phyloP scores from a whole-genome alignment of 108 stramenopile genomes.

The Cyclostephanos invisitatus region DNA sequence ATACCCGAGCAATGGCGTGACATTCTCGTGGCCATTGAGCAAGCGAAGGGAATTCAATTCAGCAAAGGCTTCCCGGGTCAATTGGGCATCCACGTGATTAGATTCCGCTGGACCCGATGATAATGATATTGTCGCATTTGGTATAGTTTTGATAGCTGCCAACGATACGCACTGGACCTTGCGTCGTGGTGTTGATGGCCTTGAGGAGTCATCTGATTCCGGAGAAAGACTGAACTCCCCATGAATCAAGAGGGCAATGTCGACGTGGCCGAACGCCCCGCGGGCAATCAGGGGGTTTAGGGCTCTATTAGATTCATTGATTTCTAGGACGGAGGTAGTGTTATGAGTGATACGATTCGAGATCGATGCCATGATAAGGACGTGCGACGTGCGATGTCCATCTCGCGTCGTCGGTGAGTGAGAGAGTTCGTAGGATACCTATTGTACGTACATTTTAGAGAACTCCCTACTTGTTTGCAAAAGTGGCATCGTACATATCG shows the following conservation, averaged over 20 bases:
- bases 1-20: slow-evolving; percentile 39
- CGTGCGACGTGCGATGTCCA: background rate
- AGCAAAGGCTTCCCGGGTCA: slow-evolving; percentile 48
- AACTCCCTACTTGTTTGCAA: too few relatives aligned
- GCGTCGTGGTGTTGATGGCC: background rate
- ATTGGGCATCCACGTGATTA: background rate
- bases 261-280: slow-evolving; percentile 74
- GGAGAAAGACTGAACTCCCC: slow-evolving; percentile 1
- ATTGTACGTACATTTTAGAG: too few relatives aligned
- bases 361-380: background rate
- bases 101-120: background rate
- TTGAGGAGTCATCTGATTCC: slow-evolving; percentile 3
- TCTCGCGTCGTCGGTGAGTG: too few relatives aligned
- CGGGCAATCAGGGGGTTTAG: slow-evolving; percentile 48
- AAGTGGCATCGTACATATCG: too few relatives aligned
- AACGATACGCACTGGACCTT: slow-evolving; percentile 33
- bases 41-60: slow-evolving; percentile 46
- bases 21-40: slow-evolving; percentile 41
- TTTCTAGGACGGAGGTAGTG: slow-evolving; percentile 17
- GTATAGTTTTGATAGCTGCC: slow-evolving; percentile 68
- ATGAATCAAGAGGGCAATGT: slow-evolving; percentile 53
- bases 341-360: background rate
- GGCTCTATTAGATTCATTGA: background rate
- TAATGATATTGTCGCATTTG: slow-evolving; percentile 49
- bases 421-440: too few relatives aligned